These are phyloP conservation scores for Nemania sp. DNA, from an alignment of 2,329 filamentous ascomycete species.

Conservation along the genomic window DNA sequence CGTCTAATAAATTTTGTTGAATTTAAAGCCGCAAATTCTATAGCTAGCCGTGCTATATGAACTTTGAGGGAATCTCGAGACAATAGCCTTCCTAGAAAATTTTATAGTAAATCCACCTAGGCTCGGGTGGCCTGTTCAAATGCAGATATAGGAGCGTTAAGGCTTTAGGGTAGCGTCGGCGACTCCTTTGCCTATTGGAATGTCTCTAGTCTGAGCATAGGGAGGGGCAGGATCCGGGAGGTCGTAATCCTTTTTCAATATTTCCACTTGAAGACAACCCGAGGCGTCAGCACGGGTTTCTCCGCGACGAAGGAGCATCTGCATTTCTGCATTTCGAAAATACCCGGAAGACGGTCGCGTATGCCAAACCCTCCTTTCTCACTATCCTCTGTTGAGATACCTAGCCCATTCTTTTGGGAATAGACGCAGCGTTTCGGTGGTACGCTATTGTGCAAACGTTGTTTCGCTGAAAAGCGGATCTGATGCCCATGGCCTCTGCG, in stretches of 20 bases:
- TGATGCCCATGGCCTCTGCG: background rate
- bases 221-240: background rate
- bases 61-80: background rate
- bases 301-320: constrained; percentile 10
- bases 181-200: background rate
- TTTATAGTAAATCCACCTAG: background rate
- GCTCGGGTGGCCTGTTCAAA: background rate
- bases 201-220: background rate
- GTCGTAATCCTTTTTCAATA: constrained; percentile 1
- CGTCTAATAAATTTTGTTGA: no score
- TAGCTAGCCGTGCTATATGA: background rate
- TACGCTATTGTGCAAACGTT: background rate
- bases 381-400: background rate
- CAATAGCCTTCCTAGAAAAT: background rate
- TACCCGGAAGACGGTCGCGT: background rate
- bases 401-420: constrained; percentile 3
- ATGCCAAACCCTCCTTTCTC: constrained; percentile 5
- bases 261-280: constrained; percentile 11
- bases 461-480: background rate
- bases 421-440: background rate
- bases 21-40: background rate
- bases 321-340: constrained; percentile 15
- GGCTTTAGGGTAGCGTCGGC: background rate
- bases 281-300: background rate
- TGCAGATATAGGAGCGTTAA: background rate